Evolutionary conservation across 1,139 yeast species (phyloP).

Genomic region (Nakaseomyces kungkrabaensis): DNA sequence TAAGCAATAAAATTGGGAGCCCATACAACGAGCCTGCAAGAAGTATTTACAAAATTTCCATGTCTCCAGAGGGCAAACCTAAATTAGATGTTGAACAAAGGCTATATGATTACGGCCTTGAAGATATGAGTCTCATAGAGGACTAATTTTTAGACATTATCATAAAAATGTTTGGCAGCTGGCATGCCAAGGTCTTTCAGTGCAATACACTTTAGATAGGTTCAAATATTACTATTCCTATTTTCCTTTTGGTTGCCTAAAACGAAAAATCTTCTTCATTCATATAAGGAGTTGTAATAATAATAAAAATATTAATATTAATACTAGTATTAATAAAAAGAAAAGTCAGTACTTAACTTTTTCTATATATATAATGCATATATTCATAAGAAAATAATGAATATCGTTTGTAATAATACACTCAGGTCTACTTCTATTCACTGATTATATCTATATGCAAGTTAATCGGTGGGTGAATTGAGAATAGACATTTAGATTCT

Average conservation of each 20-base stretch:
- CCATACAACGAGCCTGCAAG: conserved; percentile 23
- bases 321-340: not conserved
- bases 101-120: conserved; percentile 10
- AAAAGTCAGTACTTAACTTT: not conserved
- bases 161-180: not conserved
- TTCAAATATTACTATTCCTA: no score
- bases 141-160: conserved; percentile 8
- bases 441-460: not conserved
- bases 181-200: not conserved
- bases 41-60: conserved; percentile 23
- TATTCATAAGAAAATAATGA: not conserved
- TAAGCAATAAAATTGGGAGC: conserved; percentile 10
- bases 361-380: not conserved
- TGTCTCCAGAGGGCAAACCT: conserved; percentile 27
- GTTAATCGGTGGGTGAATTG: not conserved
- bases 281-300: not conserved
- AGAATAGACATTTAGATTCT: no score
- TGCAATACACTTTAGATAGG: no score
- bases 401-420: not conserved
- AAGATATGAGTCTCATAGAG: conserved; percentile 25
- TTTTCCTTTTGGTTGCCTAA: no score
- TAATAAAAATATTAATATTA: not conserved
- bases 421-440: not conserved
- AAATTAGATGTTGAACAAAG: conserved; percentile 17
- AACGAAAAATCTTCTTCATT: not conserved